Base-by-base conservation (phyloP, 129 eudicot species). In the Flaveria sonorensis region DNA sequence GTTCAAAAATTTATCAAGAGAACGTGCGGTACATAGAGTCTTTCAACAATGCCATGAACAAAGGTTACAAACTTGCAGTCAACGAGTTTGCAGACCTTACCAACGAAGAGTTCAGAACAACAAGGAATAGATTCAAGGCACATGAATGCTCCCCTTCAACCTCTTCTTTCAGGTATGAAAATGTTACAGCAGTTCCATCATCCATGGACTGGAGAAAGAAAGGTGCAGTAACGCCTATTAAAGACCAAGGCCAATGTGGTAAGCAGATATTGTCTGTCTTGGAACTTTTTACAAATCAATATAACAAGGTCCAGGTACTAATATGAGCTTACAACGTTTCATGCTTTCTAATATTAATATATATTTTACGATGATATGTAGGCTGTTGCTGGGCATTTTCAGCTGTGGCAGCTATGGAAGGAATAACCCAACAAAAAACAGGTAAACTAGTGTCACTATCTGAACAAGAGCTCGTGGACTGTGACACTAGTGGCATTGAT, bases 231-330 rank as follows among this genome's bases (percentile, higher is more conserved):
- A 79, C 83, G 16, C 83, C 86, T 67, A 32, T 83, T 70, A 83
- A 83, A 70, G 76, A 83, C 70, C 87, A 83, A 83, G 87, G 83
- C 77, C 83, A 79, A 42, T 83, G 87, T 74, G 87, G 87, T 83
- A 83, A 56, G 78, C 21, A 16, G 6, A 15, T 7, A 48, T 2
- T 0, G 1, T 16, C 8, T 61, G 0, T n/a, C 4, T 46, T 47
- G 43, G 14, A 46, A 51, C 28, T 20, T 30, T 26, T 70, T 43
- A 40, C 21, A 56, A 4, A 42, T 3, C 47, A 7, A 43, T 70
- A 1, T 8, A 10, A 55, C 61, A 20, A 9, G 30, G 14, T 57
- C 30, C 14, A 57, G 2, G 30, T 19, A 57, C 64, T 10, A 57
- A 10, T 5, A 20, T 56, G 28, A 56, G 30, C 14, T 20, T 57